Evolutionary conservation across 495 filamentous ascomycete species (phyloP).

Genomic region (Hypoxylon cercidicola): DNA sequence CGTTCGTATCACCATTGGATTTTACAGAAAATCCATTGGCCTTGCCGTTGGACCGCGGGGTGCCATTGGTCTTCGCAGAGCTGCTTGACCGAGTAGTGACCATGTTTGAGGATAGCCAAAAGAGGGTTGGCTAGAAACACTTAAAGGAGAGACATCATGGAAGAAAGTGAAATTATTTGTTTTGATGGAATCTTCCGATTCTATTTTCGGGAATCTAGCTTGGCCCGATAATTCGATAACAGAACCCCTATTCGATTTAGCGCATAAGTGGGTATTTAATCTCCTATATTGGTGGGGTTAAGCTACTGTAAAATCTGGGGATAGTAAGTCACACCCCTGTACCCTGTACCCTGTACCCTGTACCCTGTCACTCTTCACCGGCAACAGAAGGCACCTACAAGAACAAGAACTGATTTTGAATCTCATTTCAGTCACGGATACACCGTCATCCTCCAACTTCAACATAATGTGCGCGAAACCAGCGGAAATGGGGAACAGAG

Average conservation of each 20-base stretch:
- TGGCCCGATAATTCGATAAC: background rate
- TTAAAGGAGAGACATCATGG: background rate
- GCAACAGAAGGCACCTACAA: too few species aligned
- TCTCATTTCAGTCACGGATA: background rate
- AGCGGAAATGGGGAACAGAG: background rate
- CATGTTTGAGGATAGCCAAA: slow-evolving; percentile 13
- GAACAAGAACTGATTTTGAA: background rate
- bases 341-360: too few species aligned
- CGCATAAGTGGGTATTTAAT: background rate
- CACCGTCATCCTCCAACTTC: background rate
- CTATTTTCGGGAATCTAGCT: background rate
- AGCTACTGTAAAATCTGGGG: background rate
- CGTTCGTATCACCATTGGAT: slow-evolving; percentile 2
- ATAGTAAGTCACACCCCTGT: background rate
- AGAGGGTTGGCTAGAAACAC: background rate
- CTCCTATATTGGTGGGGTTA: background rate
- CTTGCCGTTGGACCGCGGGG: slow-evolving; percentile 15
- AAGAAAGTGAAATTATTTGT: background rate
- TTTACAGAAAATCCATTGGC: background rate
- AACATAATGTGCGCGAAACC: background rate
- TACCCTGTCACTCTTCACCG: too few species aligned
- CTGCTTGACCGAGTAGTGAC: slow-evolving; percentile 37
- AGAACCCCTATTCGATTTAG: background rate
- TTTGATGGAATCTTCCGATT: background rate
- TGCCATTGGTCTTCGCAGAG: slow-evolving; percentile 21